A percentile compares a stretch with the other conserved stretches of the same genome.
Conservation (phyloP, 1,139 yeast genomes). For the Taphrina communis region DNA sequence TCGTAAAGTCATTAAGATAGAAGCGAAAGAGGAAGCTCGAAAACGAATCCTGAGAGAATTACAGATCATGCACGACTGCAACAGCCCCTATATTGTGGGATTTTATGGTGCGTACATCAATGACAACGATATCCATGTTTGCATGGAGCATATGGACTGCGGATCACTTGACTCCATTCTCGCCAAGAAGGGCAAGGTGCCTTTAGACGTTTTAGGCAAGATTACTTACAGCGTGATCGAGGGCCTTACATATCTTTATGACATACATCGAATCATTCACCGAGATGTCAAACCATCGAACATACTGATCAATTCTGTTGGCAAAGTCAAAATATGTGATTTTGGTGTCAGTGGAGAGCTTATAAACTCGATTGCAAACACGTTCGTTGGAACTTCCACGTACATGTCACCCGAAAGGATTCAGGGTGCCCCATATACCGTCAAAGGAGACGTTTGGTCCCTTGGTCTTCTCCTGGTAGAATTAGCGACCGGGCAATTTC, state of each 20-base stretch:
- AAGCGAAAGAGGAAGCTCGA: slow-evolving; percentile 77
- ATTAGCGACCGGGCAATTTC: slow-evolving; percentile 79
- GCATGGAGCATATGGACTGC: slow-evolving; percentile 98
- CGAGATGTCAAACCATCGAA: slow-evolving; percentile 98
- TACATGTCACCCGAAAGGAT: slow-evolving; percentile 98
- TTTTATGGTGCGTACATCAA: slow-evolving; percentile 86
- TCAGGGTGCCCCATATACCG: slow-evolving; percentile 89
- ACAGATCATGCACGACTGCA: slow-evolving; percentile 86
- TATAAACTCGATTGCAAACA: slow-evolving; percentile 92
- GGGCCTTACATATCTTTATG: slow-evolving; percentile 79
- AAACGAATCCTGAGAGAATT: slow-evolving; percentile 87
- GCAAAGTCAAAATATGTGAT: slow-evolving; percentile 90
- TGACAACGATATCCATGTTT: slow-evolving; percentile 84
- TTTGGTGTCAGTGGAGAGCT: slow-evolving; percentile 96
- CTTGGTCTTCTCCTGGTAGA: slow-evolving; percentile 88
- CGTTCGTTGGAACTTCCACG: slow-evolving; percentile 96
- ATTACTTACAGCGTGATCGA: slow-evolving; percentile 77
- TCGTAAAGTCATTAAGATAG: slow-evolving; percentile 81
- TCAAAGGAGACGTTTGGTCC: slow-evolving; percentile 96
- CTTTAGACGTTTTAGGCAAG: slow-evolving; percentile 72
- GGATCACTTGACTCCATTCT: slow-evolving; percentile 89
- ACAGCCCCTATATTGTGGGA: slow-evolving; percentile 78
- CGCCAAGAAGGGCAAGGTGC: slow-evolving; percentile 60
- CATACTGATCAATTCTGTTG: slow-evolving; percentile 75
- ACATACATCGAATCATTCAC: slow-evolving; percentile 87